These are phyloP conservation scores for Penicillium herquei DNA, from an alignment of 495 filamentous ascomycete species.

Conservation along the genomic window DNA sequence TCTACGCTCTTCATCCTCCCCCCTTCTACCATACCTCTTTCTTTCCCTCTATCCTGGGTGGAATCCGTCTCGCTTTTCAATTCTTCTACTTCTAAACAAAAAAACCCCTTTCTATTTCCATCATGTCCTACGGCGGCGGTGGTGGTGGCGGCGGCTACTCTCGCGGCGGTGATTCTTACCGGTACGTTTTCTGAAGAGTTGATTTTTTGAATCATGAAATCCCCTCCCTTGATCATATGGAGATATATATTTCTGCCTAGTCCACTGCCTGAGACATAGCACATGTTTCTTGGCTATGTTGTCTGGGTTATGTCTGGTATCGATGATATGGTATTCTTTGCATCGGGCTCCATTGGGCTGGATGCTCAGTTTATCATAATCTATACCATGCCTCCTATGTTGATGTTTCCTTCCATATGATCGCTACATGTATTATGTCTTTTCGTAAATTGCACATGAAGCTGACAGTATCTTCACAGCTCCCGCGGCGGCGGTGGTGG, in stretches of 20 bases:
- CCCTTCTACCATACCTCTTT: constrained; percentile 26
- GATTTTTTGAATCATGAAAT: neutral
- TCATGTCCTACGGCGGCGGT: constrained; percentile 77
- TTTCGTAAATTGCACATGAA: no score
- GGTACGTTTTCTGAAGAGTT: constrained; percentile 28
- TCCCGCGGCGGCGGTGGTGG: constrained; percentile 44
- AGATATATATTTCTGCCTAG: neutral
- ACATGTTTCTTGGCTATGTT: neutral
- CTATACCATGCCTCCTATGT: no score
- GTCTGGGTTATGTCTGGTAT: neutral
- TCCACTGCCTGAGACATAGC: no score
- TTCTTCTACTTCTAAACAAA: constrained; percentile 20
- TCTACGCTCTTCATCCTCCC: constrained; percentile 12
- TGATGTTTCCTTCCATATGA: no score
- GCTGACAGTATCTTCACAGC: constrained; percentile 26
- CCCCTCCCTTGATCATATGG: neutral
- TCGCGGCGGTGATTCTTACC: constrained; percentile 39
- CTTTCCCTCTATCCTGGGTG: constrained; percentile 8
- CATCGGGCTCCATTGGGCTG: constrained; percentile 7
- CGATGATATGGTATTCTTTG: neutral
- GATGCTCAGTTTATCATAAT: neutral
- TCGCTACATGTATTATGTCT: no score
- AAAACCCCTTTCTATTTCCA: constrained; percentile 20
- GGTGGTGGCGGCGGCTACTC: constrained; percentile 32
- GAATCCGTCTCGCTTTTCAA: constrained; percentile 7